Evolutionary conservation across 2,329 filamentous ascomycete species (phyloP), one percentile per base, ranked within the genome.

Genomic region (Microcyclosporella mali): DNA sequence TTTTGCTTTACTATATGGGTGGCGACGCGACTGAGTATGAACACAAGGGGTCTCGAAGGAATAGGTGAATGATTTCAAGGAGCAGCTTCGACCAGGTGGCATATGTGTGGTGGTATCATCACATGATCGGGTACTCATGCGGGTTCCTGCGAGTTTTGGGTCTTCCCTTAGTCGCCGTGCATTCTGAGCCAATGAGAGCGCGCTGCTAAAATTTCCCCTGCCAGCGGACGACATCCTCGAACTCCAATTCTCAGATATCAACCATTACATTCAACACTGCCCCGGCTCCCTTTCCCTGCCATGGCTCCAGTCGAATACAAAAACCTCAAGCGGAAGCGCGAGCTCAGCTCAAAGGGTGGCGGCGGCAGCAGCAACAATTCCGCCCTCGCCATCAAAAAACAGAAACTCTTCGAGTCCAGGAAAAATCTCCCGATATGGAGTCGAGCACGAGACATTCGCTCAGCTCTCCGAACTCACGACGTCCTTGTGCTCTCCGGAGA

Each of bases 401-500:
- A 55, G 19, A 58, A 58, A 40, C 39, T 59, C 12, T 42, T 58
- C 14, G 46, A 50, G 32, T 38, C 45, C 2, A 78, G 88, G 16
- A 78, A 84, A 59, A 72, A 78, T 11, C 74, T 95, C 3, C 89
- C 89, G 0, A 90, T 95, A 52, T 95, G 86, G 79, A 68, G 75
- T 3, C 78, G 88, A 51, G 79, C 79, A 36, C 71, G 81, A 27
- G 75, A 82, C 18, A 94, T 95, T 37, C 79, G 80, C 28, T 60
- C 71, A 12, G 71, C 77, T 2, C 67, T 95, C 6, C 70, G 70
- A 10, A 68, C 61, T 12, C 59, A 78, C 27, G 79, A 94, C 57
- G 79, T 95, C 1, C 76, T 98, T 39, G 74, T 98, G 0, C 70
- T 98, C 11, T 84, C 92, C 2, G 90, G 90, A 69, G 90, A 97